Evolutionary conservation across 164 flowering plant species (phyloP), one percentile per base, ranked within the genome.

Genomic region (Pachysandra terminalis): DNA sequence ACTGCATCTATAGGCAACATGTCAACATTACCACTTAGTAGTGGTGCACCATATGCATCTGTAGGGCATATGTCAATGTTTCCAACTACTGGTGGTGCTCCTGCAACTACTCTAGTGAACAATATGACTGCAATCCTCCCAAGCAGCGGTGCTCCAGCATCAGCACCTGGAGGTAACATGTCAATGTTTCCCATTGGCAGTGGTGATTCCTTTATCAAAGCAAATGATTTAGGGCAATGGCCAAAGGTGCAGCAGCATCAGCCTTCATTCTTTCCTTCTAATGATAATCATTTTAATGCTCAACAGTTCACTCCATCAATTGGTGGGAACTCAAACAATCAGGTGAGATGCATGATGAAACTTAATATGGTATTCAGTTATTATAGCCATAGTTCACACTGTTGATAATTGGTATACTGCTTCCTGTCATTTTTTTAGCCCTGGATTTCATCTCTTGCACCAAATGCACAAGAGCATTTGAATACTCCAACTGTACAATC

Each of bases 251-350:
- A 79, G 68, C 80, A 79, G 37, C 83, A 82, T 23, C 88, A 79
- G 61, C 81, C 73, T 26, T 76, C 85, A 58, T 59, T 80, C n/a
- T 79, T 80, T 52, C 69, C 82, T 58, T 70, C 68, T 22, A 41
- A 69, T 65, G 78, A 67, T 53, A 53, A n/a, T 75, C 84, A 67
- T 71, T 68, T 81, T 52, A 22, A 71, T 75, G 53, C 71, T 76
- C 83, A 72, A 58, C 84, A 76, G 59, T 68, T 74, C 37, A 56
- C 56, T 54, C 73, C 73, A 58, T 69, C 79, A 15, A 65, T 68
- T 76, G 66, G 32, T 65, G 83, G 81, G 65, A 68, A 80, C 75
- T 70, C 83, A 64, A 77, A 68, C 74, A 87, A 74, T 77, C 93
- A 87, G 87, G 97, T 87, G 59, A 40, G 58, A 35, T 65, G 63